A percentile compares a stretch with the other conserved stretches of the same genome.
These are phyloP conservation scores for Chalara sp. DNA, from an alignment of 2,329 filamentous ascomycete genomes.

Conservation along the genomic window DNA sequence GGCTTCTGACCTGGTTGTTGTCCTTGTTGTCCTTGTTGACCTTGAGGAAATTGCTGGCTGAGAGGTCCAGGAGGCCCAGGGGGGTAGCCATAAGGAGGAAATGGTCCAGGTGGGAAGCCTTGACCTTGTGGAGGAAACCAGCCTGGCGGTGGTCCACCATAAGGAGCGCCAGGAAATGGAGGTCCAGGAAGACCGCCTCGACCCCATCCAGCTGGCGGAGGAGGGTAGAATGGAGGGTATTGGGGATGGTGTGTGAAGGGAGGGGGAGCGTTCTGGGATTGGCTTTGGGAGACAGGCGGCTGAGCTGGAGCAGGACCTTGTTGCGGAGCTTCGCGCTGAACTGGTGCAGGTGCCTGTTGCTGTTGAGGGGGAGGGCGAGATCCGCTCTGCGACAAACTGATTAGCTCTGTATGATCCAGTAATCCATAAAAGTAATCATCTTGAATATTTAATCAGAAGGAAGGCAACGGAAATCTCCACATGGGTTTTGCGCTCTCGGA, in stretches of 20 bases:
- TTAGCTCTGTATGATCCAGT: constrained; percentile 15
- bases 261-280: constrained; percentile 9
- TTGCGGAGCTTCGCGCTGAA: constrained; percentile 8
- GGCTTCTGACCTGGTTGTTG: constrained; percentile 30
- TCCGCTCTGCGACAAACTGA: constrained; percentile 36
- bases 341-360: constrained; percentile 9
- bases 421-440: background rate
- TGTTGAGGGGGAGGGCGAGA: constrained; percentile 25
- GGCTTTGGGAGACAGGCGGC: constrained; percentile 12
- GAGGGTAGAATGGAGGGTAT: constrained; percentile 28
- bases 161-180: constrained; percentile 64
- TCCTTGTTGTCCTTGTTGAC: constrained; percentile 22
- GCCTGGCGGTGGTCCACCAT: constrained; percentile 61
- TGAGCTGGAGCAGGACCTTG: constrained; percentile 8
- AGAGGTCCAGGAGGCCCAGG: constrained; percentile 60
- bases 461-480: constrained; percentile 99
- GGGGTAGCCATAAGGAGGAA: constrained; percentile 36
- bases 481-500: constrained; percentile 88
- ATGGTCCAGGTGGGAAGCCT: constrained; percentile 63
- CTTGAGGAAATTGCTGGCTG: constrained; percentile 49
- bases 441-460: constrained; percentile 72
- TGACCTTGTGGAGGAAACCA: constrained; percentile 75
- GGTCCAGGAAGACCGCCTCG: constrained; percentile 50
- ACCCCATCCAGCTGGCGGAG: constrained; percentile 46
- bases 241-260: constrained; percentile 36